phyloP scores from a whole-genome alignment of 2,329 filamentous ascomycete species.

The Metarhizium album region DNA sequence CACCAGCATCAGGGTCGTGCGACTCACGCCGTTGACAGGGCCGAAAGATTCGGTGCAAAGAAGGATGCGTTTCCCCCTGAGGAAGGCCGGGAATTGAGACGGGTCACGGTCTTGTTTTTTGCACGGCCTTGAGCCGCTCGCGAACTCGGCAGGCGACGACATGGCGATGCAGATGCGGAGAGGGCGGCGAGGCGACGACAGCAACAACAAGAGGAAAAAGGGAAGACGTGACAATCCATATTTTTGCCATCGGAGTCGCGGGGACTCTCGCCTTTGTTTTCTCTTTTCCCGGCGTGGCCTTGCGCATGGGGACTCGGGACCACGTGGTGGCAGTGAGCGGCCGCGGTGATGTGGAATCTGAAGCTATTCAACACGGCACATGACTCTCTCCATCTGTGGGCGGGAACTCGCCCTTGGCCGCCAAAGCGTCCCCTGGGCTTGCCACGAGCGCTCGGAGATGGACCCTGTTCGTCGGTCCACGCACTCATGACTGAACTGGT shows the following conservation, averaged over 20 bases:
- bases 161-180: conserved; percentile 3
- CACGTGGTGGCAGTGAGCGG: conserved; percentile 15
- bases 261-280: conserved; percentile 7
- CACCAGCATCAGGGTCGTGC: conserved; percentile 59
- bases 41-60: conserved; percentile 63
- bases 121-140: conserved; percentile 7
- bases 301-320: background rate
- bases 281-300: conserved; percentile 14
- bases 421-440: conserved; percentile 13
- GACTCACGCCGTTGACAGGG: conserved; percentile 62
- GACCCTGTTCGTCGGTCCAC: conserved; percentile 19
- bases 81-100: conserved; percentile 32
- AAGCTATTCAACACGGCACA: conserved; percentile 7
- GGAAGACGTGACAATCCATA: conserved; percentile 1
- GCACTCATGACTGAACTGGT: conserved; percentile 11
- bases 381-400: conserved; percentile 9
- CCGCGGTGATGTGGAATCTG: background rate
- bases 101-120: conserved; percentile 30
- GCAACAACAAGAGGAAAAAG: too few relatives aligned
- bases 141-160: conserved; percentile 6
- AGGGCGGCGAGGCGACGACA: background rate
- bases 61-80: conserved; percentile 52
- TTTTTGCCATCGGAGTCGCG: background rate
- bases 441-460: conserved; percentile 20
- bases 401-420: conserved; percentile 8